Base-by-base conservation (phyloP, 306 rosid genomes). In the Gastrolobium bilobum region DNA sequence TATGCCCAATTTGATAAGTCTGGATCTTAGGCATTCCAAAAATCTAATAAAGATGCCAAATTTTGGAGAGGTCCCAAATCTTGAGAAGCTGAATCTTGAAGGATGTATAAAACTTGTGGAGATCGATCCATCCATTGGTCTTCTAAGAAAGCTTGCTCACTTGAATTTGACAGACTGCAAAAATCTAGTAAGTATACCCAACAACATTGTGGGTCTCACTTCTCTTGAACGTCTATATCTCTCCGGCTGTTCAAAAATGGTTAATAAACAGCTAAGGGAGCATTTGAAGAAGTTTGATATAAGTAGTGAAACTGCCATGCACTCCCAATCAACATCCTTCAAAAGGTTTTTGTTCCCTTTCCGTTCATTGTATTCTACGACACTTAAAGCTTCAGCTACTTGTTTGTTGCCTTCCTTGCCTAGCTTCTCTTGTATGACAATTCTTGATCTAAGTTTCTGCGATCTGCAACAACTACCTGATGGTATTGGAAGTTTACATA, bases 61-160 rank as follows among this genome's bases (percentile, higher is more conserved):
- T 38, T 79, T 68, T 13, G 2, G 43, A 3, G 53, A 29, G 42
- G 1, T 8, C 5, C 51, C 69, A 50, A 79, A 79, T 35, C 77
- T 59, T 11, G 54, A 69, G 40, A 0, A 0, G 7, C 44, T 80
- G 43, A 1, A 31, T 6, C 75, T 72, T 1, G 4, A 10, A 72
- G 75, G 75, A 52, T 80, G 84, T 7, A 2, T 1, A 47, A 42
- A 59, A 1, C 53, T 69, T 8, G 33, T n/a, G 38, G 8, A 11
- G 3, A 4, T 79, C 1, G 5, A 59, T 47, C 8, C 43, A 35
- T 68, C 82, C 6, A 68, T 56, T 68, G 52, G 51, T 10, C 2
- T 7, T 69, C 26, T 38, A 5, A 6, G 1, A 68, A 20, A 68
- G 30, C 42, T 68, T 46, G 2, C 2, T 3, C 0, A 0, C 0